Evolutionary conservation across 1,284 basidiomycete genomes (phyloP).

Genomic region (Boletellus deceptivus): DNA sequence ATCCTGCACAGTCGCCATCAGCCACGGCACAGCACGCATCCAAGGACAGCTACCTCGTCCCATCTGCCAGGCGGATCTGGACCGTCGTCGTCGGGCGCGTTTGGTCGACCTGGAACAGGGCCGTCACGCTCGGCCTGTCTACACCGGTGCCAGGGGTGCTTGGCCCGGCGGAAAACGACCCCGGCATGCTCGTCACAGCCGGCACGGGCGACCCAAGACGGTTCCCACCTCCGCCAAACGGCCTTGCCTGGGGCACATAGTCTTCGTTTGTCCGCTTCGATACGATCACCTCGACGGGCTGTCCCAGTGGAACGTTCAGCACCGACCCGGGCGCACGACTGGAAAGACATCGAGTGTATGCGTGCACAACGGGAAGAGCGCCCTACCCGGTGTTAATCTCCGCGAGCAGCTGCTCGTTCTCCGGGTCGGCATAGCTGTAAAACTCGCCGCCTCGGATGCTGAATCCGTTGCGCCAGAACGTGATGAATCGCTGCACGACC

Average conservation of each 20-base stretch:
- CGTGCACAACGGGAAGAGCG: not conserved
- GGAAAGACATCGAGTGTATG: not conserved
- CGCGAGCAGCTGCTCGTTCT: conserved; percentile 68
- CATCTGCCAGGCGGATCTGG: conserved; percentile 90
- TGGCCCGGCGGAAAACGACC: conserved; percentile 45
- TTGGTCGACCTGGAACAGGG: conserved; percentile 80
- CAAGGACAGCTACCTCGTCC: conserved; percentile 61
- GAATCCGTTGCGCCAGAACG: conserved; percentile 95
- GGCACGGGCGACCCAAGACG: conserved; percentile 76
- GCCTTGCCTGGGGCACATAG: conserved; percentile 56
- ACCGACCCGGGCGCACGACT: conserved; percentile 79
- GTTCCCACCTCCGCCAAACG: conserved; percentile 79
- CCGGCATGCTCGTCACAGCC: conserved; percentile 48
- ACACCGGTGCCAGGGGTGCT: not conserved
- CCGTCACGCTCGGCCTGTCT: conserved; percentile 44
- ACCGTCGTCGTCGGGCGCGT: conserved; percentile 83
- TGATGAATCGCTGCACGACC: conserved; percentile 74
- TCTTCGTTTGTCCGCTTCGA: conserved; percentile 73
- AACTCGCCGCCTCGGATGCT: conserved; percentile 89
- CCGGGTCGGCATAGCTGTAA: conserved; percentile 82
- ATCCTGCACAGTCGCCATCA: conserved; percentile 47
- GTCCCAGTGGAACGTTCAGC: conserved; percentile 75
- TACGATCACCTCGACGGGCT: conserved; percentile 87
- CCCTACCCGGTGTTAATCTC: conserved; percentile 79
- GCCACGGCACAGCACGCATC: not conserved